Base-by-base conservation (phyloP, 306 rosid genomes). In the Sechiopsis laciniata region DNA sequence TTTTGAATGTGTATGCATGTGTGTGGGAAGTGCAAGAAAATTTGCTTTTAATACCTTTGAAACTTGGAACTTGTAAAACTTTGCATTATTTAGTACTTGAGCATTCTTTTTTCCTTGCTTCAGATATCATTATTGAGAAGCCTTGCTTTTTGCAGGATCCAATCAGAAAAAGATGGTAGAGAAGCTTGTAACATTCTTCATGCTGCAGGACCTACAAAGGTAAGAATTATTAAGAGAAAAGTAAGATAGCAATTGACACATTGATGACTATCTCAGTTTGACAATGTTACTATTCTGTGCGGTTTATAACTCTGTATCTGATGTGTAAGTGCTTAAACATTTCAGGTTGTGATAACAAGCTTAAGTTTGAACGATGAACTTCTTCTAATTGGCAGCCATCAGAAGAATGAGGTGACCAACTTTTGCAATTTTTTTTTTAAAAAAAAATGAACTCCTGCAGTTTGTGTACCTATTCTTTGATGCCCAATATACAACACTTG, bases 101-200 rank as follows among this genome's bases (percentile, higher is more conserved):
- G 55, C 72, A 5, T 17, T 55, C 55, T 12, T 66, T 35, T 19
- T 45, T 68, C 6, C 56, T 20, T 68, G 21, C 45, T 61, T 68
- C 53, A 42, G 32, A 40, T 56, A 51, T n/a, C 62, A 15, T 75
- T 72, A 46, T 74, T 74, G 13, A 79, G 11, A 74, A 10, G 60
- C 70, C 26, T 42, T 71, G 46, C 60, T 32, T 85, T 62, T 84
- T 13, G 48, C 89, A 91, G 97, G 79, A 88, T 91, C 76, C 84
- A 73, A 65, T 82, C 92, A 26, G 97, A 91, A 83, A 78, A 14
- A 45, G 95, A 88, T 85, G 95, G 95, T 19, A 82, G 87, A 57
- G 76, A 85, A 74, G 97, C 95, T 79, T 91, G 97, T 79, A 91
- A 83, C 82, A 78, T 78, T 75, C 89, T 91, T 83, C 97, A 91